Conservation (phyloP, 2,329 filamentous ascomycete genomes). For the Exserohilum rostratum region DNA sequence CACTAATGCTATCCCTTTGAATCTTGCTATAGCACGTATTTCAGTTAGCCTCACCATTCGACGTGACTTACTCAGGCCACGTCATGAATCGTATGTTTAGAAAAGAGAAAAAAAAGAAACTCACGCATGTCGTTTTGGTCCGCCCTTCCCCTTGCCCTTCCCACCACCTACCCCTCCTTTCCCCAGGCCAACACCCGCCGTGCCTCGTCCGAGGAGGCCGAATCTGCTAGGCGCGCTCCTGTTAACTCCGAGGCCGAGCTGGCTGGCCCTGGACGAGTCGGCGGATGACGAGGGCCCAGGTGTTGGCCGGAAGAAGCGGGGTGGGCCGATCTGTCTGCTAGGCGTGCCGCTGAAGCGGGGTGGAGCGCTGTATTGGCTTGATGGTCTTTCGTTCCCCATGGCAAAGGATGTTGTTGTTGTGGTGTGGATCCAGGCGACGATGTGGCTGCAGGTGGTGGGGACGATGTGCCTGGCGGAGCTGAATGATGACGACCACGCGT, state of each 20-base stretch:
- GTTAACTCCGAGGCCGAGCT: constrained; percentile 28
- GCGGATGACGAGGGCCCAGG: not conserved
- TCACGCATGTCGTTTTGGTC: constrained; percentile 34
- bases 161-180: not conserved
- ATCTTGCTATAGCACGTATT: constrained; percentile 32
- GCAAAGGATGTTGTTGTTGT: not conserved
- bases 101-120: not conserved
- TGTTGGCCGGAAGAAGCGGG: not conserved
- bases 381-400: constrained; percentile 19
- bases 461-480: too few species aligned
- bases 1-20: constrained; percentile 40
- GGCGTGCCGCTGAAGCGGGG: constrained; percentile 11
- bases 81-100: too few species aligned
- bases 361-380: constrained; percentile 15
- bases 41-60: constrained; percentile 6
- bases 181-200: constrained; percentile 25
- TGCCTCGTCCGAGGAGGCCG: not conserved
- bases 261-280: constrained; percentile 18
- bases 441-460: too few species aligned
- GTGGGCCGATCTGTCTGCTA: not conserved
- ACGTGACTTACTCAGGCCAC: not conserved
- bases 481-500: constrained; percentile 14
- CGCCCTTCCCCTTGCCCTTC: constrained; percentile 8
- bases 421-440: too few species aligned
- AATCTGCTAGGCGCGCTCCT: too few species aligned